Percentiles rank a stretch among this genome's conserved stretches.
Evolutionary conservation across 352 stramenopile species (phyloP).

Genomic region (Phytopythium boreale): DNA sequence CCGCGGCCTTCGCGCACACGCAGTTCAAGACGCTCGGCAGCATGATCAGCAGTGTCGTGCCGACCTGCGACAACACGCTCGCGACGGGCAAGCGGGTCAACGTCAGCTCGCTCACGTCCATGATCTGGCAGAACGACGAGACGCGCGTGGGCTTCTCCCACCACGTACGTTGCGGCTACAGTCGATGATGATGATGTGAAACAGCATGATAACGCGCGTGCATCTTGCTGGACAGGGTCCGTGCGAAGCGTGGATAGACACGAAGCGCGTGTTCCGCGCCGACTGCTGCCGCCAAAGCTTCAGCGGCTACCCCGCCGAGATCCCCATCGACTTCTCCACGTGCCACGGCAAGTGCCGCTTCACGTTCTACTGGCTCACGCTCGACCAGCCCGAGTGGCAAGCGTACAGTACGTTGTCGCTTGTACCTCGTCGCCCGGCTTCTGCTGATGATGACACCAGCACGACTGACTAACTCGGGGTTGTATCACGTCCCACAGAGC

Average conservation of each 20-base stretch:
- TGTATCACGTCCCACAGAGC: conserved; percentile 10
- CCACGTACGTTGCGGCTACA: conserved; percentile 11
- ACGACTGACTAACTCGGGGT: not conserved
- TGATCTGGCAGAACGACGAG: conserved; percentile 17
- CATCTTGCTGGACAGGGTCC: conserved; percentile 19
- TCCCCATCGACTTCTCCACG: conserved; percentile 39
- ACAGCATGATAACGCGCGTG: not conserved
- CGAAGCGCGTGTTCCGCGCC: conserved; percentile 20
- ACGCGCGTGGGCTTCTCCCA: conserved; percentile 31
- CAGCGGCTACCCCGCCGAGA: conserved; percentile 22
- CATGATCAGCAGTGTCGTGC: conserved; percentile 21
- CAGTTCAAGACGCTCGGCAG: conserved; percentile 18
- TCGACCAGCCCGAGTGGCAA: conserved; percentile 27
- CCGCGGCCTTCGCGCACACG: conserved; percentile 16
- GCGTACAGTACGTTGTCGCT: conserved; percentile 31
- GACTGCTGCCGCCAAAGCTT: conserved; percentile 37
- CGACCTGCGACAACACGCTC: conserved; percentile 11
- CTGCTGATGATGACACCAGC: not conserved
- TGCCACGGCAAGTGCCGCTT: conserved; percentile 37
- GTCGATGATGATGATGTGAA: not conserved
- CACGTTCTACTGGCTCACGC: conserved; percentile 41
- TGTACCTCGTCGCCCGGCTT: conserved; percentile 7
- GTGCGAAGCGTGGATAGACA: conserved; percentile 48
- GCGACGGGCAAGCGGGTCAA: conserved; percentile 12
- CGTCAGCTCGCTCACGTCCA: conserved; percentile 21